Conservation (phyloP, 2,329 filamentous ascomycete species). For the Phialocephala subalpina region DNA sequence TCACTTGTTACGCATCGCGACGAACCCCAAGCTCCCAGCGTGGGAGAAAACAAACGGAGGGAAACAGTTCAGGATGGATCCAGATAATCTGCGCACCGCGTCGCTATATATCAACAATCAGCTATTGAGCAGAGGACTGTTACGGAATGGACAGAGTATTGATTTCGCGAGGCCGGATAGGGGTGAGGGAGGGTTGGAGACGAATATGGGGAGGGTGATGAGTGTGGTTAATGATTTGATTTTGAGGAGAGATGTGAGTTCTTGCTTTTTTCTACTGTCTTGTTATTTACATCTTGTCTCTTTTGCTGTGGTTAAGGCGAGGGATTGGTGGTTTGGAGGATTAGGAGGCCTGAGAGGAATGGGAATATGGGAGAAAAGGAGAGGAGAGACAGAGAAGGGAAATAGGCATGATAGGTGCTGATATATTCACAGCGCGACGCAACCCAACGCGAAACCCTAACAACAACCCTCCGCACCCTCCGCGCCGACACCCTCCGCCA, state of each 20-base stretch:
- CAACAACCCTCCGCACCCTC: slow-evolving; percentile 77
- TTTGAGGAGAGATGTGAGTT: slow-evolving; percentile 82
- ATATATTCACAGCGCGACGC: slow-evolving; percentile 74
- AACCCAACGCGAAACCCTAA: slow-evolving; percentile 85
- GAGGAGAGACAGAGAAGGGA: no score
- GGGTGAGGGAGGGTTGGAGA: slow-evolving; percentile 68
- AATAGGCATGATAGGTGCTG: slow-evolving; percentile 15
- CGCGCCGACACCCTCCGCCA: slow-evolving; percentile 80
- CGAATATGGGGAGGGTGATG: slow-evolving; percentile 86
- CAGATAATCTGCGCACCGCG: slow-evolving; percentile 69
- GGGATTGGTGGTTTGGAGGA: background rate
- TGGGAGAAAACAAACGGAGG: background rate
- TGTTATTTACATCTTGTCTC: background rate
- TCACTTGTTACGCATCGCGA: no score
- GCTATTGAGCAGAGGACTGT: slow-evolving; percentile 69
- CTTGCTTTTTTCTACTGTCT: background rate
- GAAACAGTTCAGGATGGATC: no score
- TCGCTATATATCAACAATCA: slow-evolving; percentile 79
- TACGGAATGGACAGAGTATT: slow-evolving; percentile 75
- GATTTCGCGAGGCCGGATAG: slow-evolving; percentile 81
- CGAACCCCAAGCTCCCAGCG: no score
- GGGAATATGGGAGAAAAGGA: background rate
- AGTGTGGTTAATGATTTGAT: slow-evolving; percentile 94
- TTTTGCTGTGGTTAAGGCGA: background rate
- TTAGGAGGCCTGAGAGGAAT: background rate